Base-by-base conservation (phyloP, 73 alveolate species). In the Paramecium sonneborni region DNA sequence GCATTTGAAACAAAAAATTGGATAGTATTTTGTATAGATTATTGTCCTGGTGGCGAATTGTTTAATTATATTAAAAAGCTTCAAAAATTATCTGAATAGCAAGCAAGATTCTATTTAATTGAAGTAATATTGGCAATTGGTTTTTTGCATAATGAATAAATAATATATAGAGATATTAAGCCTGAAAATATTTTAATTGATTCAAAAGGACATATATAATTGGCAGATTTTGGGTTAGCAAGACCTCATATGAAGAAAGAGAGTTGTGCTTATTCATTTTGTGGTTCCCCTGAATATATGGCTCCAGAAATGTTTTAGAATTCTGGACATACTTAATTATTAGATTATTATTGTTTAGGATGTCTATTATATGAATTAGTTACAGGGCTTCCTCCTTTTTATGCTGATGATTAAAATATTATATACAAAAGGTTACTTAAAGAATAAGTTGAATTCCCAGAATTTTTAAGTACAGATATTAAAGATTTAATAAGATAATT, bases 151-250 rank as follows among this genome's bases (percentile, higher is more conserved):
- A 90, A 93, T 58, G 90, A 92, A 68, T 21, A 52, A 11, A 52
- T 52, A 14, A 52, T 52, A 5, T 52, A 52, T 52, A 93, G 98
- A 95, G 98, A 96, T 88, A 90, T 96, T 67, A 96, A 96, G 90
- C 97, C 97, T 68, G 98, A 96, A 90, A 96, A 96, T 87, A 92
- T 96, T 35, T 92, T 96, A 56, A 86, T 96, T 6, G 97, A 95
- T 85, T 76, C 87, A 55, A 88, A 93, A 86, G 97, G 97, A 55
- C 67, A 96, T 35, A 96, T 97, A 3, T 96, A 98, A 91, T 88
- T 98, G 3, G 97, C 99, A 39, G 99, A 97, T 88, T 97, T 97
- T 86, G 99, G 99, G 1, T 97, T 97, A 43, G 85, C 96, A 9
- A 85, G 92, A 24, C 79, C 86, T 0, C 37, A 92, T 56, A 92